Conservation (phyloP, 345 rosid species). For the Eucalyptus fibrosa region DNA sequence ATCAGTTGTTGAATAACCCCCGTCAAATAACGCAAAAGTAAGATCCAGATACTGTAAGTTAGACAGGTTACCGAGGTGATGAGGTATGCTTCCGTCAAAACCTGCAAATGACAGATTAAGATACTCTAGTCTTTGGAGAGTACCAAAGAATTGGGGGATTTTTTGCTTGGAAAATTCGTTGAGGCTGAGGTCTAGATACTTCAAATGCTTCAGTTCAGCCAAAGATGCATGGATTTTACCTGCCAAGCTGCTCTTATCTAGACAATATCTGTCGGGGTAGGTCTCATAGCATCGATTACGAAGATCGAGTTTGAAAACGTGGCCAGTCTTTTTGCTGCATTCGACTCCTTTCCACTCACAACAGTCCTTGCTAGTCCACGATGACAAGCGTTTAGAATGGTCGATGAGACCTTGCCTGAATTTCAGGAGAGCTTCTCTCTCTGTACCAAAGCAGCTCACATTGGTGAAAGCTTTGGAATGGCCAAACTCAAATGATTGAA, state of each 20-base stretch:
- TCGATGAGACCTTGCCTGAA: background rate
- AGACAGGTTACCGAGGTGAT: no score
- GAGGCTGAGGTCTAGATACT: no score
- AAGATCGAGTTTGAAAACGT: background rate
- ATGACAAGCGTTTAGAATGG: background rate
- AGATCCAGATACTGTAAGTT: no score
- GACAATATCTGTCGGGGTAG: fast-evolving
- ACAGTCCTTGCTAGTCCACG: background rate
- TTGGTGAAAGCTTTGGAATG: background rate
- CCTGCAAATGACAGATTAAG: no score
- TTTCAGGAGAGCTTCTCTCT: background rate
- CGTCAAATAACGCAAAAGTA: fast-evolving
- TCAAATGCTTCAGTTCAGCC: background rate
- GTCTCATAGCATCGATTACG: background rate
- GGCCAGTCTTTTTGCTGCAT: background rate
- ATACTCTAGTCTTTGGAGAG: no score
- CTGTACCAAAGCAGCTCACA: background rate
- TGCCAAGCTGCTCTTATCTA: background rate
- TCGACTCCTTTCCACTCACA: background rate
- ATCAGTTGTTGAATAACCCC: no score
- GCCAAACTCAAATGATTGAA: background rate
- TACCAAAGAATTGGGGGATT: no score
- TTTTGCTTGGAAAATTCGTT: no score
- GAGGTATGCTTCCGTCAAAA: no score
- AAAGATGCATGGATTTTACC: background rate